Evolutionary conservation across 78 protist species (phyloP).

Genomic region (Capsaspora owczarzaki): DNA sequence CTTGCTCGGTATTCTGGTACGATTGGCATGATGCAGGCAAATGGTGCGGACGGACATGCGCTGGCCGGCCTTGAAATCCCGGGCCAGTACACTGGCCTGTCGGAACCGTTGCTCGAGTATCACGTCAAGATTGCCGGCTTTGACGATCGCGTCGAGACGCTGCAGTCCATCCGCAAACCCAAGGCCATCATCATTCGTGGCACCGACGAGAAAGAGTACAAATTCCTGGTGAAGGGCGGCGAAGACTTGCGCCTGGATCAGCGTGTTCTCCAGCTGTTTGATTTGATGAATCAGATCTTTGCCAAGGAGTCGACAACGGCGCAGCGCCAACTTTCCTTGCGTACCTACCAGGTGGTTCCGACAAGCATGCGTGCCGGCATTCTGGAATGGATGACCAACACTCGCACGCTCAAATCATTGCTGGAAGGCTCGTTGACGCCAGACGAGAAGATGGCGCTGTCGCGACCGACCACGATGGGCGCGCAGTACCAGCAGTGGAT

Average conservation of each 20-base stretch:
- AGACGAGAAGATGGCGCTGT: neutral
- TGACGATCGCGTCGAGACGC: slow-evolving; percentile 37
- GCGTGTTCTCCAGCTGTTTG: slow-evolving; percentile 72
- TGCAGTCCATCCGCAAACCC: slow-evolving; percentile 78
- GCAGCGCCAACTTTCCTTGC: slow-evolving; percentile 36
- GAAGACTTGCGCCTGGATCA: slow-evolving; percentile 77
- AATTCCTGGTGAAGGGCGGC: slow-evolving; percentile 86
- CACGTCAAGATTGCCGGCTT: slow-evolving; percentile 22
- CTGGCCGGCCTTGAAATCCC: slow-evolving; percentile 4
- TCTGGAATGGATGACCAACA: slow-evolving; percentile 76
- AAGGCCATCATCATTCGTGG: slow-evolving; percentile 62
- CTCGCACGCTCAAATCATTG: slow-evolving; percentile 49
- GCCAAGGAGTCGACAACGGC: neutral
- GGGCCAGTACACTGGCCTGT: slow-evolving; percentile 6
- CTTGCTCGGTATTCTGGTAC: slow-evolving; percentile 2
- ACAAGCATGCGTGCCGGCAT: slow-evolving; percentile 69
- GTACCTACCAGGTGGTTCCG: slow-evolving; percentile 80
- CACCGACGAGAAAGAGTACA: slow-evolving; percentile 60
- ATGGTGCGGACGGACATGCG: neutral
- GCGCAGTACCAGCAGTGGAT: neutral
- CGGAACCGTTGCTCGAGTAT: neutral
- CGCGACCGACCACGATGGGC: neutral
- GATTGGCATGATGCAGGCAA: too few relatives aligned
- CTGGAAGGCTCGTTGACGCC: neutral
- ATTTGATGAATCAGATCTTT: slow-evolving; percentile 47